Evolutionary conservation across 2,329 filamentous ascomycete species (phyloP).

Genomic region (Phoma sp.): DNA sequence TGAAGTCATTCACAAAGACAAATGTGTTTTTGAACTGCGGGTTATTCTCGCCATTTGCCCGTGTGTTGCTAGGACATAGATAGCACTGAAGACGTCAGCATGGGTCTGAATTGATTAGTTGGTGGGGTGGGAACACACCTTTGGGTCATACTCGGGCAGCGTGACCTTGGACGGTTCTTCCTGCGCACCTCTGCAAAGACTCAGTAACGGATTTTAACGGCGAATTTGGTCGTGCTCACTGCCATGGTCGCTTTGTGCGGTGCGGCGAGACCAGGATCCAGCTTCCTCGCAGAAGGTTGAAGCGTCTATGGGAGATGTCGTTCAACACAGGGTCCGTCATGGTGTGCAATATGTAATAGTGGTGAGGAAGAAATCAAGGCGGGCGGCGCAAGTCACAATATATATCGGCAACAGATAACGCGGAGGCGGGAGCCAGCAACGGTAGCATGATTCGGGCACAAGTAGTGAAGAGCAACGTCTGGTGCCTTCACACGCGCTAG

Average conservation of each 20-base stretch:
- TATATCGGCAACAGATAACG: constrained; percentile 15
- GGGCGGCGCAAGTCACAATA: constrained; percentile 6
- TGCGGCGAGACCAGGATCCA: constrained; percentile 97
- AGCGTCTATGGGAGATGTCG: constrained; percentile 92
- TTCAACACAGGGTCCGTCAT: constrained; percentile 68
- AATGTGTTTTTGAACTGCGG: constrained; percentile 87
- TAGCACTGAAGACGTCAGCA: constrained; percentile 70
- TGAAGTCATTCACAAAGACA: constrained; percentile 97
- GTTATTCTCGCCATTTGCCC: constrained; percentile 85
- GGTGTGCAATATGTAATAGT: constrained; percentile 9
- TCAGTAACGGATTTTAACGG: constrained; percentile 10
- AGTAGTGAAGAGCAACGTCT: constrained; percentile 37
- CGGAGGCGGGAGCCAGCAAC: constrained; percentile 18
- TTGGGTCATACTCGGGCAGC: constrained; percentile 77
- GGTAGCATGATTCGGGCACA: constrained; percentile 30
- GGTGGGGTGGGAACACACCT: constrained; percentile 38
- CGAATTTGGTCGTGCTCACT: constrained; percentile 64
- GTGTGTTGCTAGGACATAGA: constrained; percentile 87
- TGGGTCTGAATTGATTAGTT: constrained; percentile 1
- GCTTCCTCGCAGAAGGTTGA: constrained; percentile 86
- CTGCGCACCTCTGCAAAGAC: constrained; percentile 52
- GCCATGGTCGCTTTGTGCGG: constrained; percentile 96
- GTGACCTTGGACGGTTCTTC: constrained; percentile 55
- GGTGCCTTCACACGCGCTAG: constrained; percentile 23
- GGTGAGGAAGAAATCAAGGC: constrained; percentile 1